Base-by-base conservation (phyloP, 306 rosid genomes). In the Cajanus cajan region DNA sequence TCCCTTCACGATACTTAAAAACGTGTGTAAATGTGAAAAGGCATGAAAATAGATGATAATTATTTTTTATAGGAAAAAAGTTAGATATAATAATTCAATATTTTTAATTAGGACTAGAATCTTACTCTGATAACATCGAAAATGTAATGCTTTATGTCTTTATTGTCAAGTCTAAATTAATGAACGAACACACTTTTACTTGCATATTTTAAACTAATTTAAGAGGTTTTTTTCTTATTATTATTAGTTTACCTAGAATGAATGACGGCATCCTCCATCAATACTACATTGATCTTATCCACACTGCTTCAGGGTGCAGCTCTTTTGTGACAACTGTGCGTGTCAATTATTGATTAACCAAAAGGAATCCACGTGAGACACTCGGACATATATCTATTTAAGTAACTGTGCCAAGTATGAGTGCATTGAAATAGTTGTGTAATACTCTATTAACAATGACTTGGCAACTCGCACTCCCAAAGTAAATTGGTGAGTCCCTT, bases 211-310 rank as follows among this genome's bases (percentile, higher is more conserved):
- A 4, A 66, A 40, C 24, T 8, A 12, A 1, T 7, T 33, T 6
- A 31, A 37, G 24, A 65, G 4, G n/a, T n/a, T n/a, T n/a, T n/a
- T n/a, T n/a, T 0, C 0, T 9, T 40, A 9, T 18, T 74, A 18
- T 28, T 9, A 22, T 66, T 39, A 51, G 74, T 77, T 65, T 51
- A 39, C 28, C 31, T 22, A 52, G 15, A 78, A 25, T 25, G 68
- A 52, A 55, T 67, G 82, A 77, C 25, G 67, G 62, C 80, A 67
- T n/a, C 55, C 37, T 77, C 59, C 82, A 52, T 54, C 19, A 40
- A 8, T 12, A 24, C 41, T 22, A 44, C 68, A 54, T 18, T 59
- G 78, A 79, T 79, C 83, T 70, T 59, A 71, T 79, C 83, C 77
- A 74, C 57, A 41, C 40, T 40, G 54, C 44, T 40, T 16, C 9